These are phyloP conservation scores for Marasmius sp. DNA, from an alignment of 1,284 basidiomycete species.

Conservation along the genomic window DNA sequence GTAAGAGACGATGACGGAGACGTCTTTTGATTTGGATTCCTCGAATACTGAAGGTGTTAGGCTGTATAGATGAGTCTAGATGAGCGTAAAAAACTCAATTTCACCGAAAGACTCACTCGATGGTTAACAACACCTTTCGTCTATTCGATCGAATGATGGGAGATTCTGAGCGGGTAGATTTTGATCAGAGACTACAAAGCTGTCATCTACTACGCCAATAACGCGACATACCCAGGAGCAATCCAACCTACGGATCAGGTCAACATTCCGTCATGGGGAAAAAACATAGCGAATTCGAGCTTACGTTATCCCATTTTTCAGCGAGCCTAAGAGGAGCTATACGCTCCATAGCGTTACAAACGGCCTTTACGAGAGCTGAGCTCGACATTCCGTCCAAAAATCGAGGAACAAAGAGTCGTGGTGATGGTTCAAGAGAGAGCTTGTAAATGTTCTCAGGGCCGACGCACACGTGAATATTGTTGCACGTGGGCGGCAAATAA, in stretches of 20 bases:
- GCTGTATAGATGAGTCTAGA: slow-evolving; percentile 36
- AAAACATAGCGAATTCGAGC: slow-evolving; percentile 23
- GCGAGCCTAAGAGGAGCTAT: slow-evolving; percentile 86
- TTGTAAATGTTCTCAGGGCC: no score
- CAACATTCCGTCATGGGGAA: slow-evolving; percentile 11
- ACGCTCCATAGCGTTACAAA: slow-evolving; percentile 68
- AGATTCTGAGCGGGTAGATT: slow-evolving; percentile 54
- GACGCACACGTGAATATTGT: no score
- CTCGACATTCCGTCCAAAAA: background rate
- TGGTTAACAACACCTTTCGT: slow-evolving; percentile 77
- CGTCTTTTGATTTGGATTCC: slow-evolving; percentile 68
- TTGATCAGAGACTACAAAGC: slow-evolving; percentile 5
- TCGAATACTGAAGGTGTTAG: slow-evolving; percentile 76
- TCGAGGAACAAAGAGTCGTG: slow-evolving; percentile 6
- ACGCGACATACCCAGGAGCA: slow-evolving; percentile 65
- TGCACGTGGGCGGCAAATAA: no score
- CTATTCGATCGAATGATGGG: slow-evolving; percentile 57
- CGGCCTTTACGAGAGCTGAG: slow-evolving; percentile 45
- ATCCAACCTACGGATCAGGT: slow-evolving; percentile 62
- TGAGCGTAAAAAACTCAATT: slow-evolving; percentile 7
- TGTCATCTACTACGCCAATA: background rate
- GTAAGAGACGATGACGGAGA: slow-evolving; percentile 79
- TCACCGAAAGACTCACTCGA: slow-evolving; percentile 61
- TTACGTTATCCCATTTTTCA: slow-evolving; percentile 89
- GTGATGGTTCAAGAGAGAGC: background rate